Percentiles rank a stretch among this genome's conserved stretches.
phyloP scores from a whole-genome alignment of 2,329 filamentous ascomycete species.

The Ophiocordyceps camponoti-saundersi region DNA sequence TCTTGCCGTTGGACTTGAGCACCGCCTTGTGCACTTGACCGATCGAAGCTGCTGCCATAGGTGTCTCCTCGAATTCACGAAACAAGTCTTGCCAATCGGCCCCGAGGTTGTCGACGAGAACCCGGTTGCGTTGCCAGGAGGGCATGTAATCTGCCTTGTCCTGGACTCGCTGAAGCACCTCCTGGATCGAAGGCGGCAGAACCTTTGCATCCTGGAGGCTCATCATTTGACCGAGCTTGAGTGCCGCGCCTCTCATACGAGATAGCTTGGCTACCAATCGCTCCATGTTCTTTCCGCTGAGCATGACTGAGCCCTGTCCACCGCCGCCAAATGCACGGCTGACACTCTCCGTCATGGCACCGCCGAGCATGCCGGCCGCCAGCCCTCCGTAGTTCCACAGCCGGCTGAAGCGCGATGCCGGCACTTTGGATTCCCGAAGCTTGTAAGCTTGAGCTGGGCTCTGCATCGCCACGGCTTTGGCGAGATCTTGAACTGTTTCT shows the following conservation, averaged over 20 bases:
- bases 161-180: slow-evolving; percentile 85
- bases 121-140: slow-evolving; percentile 73
- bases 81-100: slow-evolving; percentile 74
- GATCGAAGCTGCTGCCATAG: slow-evolving; percentile 90
- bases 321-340: slow-evolving; percentile 60
- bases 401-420: slow-evolving; percentile 69
- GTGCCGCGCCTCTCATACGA: slow-evolving; percentile 88
- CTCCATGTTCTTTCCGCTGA: slow-evolving; percentile 84
- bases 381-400: slow-evolving; percentile 92
- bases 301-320: slow-evolving; percentile 57
- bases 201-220: slow-evolving; percentile 96
- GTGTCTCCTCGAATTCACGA: slow-evolving; percentile 70
- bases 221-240: slow-evolving; percentile 96
- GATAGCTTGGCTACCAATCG: slow-evolving; percentile 83
- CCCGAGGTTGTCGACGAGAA: slow-evolving; percentile 65
- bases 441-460: slow-evolving; percentile 31
- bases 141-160: slow-evolving; percentile 98
- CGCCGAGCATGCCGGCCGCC: slow-evolving; percentile 88
- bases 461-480: slow-evolving; percentile 10
- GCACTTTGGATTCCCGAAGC: slow-evolving; percentile 78
- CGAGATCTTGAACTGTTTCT: slow-evolving; percentile 5
- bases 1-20: slow-evolving; percentile 54
- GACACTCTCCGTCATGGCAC: slow-evolving; percentile 71
- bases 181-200: slow-evolving; percentile 71
- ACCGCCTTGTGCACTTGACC: slow-evolving; percentile 86